phyloP scores from a whole-genome alignment of 192 early-diverging fungal genomes.

The Coemansia sp. region DNA sequence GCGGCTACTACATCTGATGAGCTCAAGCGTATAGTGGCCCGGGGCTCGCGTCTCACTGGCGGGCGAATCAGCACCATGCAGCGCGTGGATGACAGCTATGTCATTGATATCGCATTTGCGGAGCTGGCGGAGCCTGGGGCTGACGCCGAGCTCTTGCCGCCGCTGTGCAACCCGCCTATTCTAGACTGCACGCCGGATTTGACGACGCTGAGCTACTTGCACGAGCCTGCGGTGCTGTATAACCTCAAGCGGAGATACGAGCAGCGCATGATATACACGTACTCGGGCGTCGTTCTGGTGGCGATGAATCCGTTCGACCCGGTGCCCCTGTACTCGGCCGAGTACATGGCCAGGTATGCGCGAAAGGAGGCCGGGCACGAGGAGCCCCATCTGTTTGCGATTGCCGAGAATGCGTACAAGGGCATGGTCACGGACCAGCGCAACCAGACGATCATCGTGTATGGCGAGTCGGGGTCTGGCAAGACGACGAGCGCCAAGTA shows the following conservation, averaged over 20 bases:
- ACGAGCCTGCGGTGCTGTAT: conserved; percentile 94
- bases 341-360: conserved; percentile 89
- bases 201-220: conserved; percentile 88
- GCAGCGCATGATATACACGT: conserved; percentile 96
- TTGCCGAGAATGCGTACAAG: conserved; percentile 96
- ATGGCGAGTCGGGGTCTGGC: conserved; percentile 96
- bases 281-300: conserved; percentile 97
- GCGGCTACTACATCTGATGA: conserved; percentile 37
- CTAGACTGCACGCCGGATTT: conserved; percentile 88
- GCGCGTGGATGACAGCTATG: conserved; percentile 28
- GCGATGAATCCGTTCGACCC: conserved; percentile 95
- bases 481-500: conserved; percentile 97
- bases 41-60: conserved; percentile 52
- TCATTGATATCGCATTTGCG: conserved; percentile 43
- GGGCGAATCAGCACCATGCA: conserved; percentile 45
- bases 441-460: conserved; percentile 99
- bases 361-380: conserved; percentile 65
- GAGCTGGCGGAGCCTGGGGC: conserved; percentile 49
- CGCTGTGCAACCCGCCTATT: conserved; percentile 91
- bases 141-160: conserved; percentile 67
- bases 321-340: conserved; percentile 82
- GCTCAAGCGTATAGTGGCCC: conserved; percentile 35
- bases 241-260: conserved; percentile 90
- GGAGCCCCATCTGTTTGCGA: conserved; percentile 98
- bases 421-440: conserved; percentile 89